A percentile compares a stretch with the other conserved stretches of the same genome.
Evolutionary conservation across 225 moss, liverwort and hornwort species (phyloP).

Genomic region (Pleurozium schreberi): DNA sequence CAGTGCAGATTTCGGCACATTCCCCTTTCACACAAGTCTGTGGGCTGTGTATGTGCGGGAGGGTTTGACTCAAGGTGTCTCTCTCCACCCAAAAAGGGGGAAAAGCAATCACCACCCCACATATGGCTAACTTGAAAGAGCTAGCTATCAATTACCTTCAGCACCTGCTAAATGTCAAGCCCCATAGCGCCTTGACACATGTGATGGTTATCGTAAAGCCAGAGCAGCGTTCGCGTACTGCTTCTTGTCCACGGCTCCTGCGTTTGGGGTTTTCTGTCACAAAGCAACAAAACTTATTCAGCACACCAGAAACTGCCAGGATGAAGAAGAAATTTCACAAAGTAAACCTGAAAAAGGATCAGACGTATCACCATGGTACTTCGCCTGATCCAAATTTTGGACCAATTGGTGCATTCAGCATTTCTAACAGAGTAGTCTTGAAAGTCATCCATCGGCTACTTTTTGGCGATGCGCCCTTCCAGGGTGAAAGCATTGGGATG

Average conservation of each 20-base stretch:
- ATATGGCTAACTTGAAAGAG: neutral
- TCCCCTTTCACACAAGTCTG: slow-evolving; percentile 4
- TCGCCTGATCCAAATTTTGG: neutral
- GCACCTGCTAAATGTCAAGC: slow-evolving; percentile 1
- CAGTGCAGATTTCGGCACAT: neutral
- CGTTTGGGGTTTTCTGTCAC: slow-evolving; percentile 8
- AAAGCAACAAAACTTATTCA: neutral
- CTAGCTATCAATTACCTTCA: neutral
- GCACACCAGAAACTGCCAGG: neutral
- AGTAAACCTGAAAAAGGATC: neutral
- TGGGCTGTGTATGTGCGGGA: neutral
- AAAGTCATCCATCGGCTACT: neutral
- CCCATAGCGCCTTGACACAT: slow-evolving; percentile 26
- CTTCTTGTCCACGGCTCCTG: slow-evolving; percentile 8
- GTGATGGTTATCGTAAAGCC: neutral
- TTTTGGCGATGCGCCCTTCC: neutral
- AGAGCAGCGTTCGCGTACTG: neutral
- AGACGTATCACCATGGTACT: neutral
- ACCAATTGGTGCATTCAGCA: neutral
- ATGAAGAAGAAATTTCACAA: neutral
- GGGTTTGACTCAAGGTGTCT: neutral
- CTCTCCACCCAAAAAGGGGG: neutral
- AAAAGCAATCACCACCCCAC: neutral
- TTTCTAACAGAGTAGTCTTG: neutral
- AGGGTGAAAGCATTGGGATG: neutral